These are phyloP conservation scores for Cercospora janseana DNA, from an alignment of 2,329 filamentous ascomycete genomes.

Conservation along the genomic window DNA sequence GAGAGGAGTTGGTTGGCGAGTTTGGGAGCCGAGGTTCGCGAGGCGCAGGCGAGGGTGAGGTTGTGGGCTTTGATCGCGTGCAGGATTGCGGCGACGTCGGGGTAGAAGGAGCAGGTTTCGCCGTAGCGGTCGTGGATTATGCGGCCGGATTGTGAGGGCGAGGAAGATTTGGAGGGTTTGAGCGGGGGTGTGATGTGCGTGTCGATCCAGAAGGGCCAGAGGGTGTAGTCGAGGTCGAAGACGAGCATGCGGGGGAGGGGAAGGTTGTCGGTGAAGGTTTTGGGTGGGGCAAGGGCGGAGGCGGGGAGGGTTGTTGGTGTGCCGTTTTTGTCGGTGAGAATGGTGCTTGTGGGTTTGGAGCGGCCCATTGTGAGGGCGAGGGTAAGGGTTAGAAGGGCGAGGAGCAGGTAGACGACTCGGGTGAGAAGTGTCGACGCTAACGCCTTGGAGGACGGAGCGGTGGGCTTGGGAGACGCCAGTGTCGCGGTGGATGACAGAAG, in stretches of 20 bases:
- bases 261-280: conserved; percentile 62
- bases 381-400: conserved; percentile 14
- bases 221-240: conserved; percentile 95
- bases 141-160: conserved; percentile 40
- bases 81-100: conserved; percentile 50
- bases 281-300: conserved; percentile 43
- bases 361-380: conserved; percentile 25
- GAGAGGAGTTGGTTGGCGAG: conserved; percentile 78
- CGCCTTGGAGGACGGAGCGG: neutral
- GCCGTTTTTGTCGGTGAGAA: conserved; percentile 25
- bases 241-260: conserved; percentile 81
- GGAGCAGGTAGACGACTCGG: conserved; percentile 5
- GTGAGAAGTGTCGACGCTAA: neutral
- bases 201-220: conserved; percentile 99
- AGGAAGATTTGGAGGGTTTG: conserved; percentile 39
- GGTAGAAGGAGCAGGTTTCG: conserved; percentile 49
- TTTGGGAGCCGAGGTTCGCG: conserved; percentile 74
- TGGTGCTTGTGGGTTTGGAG: conserved; percentile 8
- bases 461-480: conserved; percentile 3
- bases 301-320: conserved; percentile 41
- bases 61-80: conserved; percentile 56
- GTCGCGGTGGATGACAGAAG: neutral
- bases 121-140: conserved; percentile 54
- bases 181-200: conserved; percentile 67
- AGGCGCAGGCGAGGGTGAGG: conserved; percentile 69